Evolutionary conservation across 179 eudicot genomes (phyloP), one percentile per base, ranked within the genome.

Genomic region (Beta macrorhiza): DNA sequence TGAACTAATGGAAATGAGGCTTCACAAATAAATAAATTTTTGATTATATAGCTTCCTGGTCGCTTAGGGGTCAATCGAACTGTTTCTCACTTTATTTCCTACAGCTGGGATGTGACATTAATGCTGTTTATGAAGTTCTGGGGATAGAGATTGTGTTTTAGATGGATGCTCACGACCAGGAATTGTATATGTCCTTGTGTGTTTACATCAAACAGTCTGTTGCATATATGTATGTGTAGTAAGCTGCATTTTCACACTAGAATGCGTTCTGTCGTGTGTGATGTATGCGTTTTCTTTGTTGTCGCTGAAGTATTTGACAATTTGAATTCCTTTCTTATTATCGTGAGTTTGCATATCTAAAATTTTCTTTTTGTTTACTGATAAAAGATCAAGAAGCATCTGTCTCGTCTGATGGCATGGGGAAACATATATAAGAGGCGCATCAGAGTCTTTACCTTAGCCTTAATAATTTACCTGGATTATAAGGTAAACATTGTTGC

Each of bases 381-480:
- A 57, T 65, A 25, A 56, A 71, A 85, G 83, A 42, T 82, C 77
- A 82, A 69, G 74, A 65, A 75, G 20, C 44, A 25, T 76, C 52
- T 79, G 25, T 79, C 67, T 51, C 58, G 14, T 67, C 77, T 77
- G 74, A 93, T 93, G 95, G 97, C 88, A 57, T 90, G 92, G 93
- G 87, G 89, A 52, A 88, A 87, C 86, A 88, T 88, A 52, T 90
- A 87, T 84, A 85, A 69, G 83, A 83, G 97, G 87, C 93, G 97
- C n/a, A 58, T 88, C 82, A 93, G 89, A 84, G 95, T 90, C 73
- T 91, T 93, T 84, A 72, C 91, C 44, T 80, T 91, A 88, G 95
- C 97, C 68, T 78, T 93, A 80, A 10, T 93, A 74, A 81, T 93
- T 81, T 93, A 93, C 79, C 61, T 93, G 81, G 97, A 93, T 80